phyloP scores from a whole-genome alignment of 2,329 filamentous ascomycete genomes.

The Alternaria triticimaculans region DNA sequence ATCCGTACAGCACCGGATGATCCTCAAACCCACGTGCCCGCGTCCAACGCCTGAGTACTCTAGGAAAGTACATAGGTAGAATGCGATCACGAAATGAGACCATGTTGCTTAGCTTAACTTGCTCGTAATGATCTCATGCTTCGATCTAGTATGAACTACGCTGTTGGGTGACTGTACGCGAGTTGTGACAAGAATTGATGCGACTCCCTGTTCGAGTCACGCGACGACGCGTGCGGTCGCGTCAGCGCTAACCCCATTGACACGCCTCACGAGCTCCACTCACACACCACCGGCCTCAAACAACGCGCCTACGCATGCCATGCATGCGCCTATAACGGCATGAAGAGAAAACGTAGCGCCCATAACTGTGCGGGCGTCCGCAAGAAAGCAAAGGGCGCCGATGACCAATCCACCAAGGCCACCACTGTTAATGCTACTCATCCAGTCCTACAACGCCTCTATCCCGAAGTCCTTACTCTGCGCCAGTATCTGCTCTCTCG shows the following conservation, averaged over 20 bases:
- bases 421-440: conserved; percentile 55
- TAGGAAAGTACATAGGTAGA: not conserved
- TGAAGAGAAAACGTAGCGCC: conserved; percentile 39
- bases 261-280: not conserved
- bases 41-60: not conserved
- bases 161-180: not conserved
- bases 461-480: conserved; percentile 69
- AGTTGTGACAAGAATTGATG: not conserved
- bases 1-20: not conserved
- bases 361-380: conserved; percentile 23
- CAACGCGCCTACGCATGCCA: not conserved
- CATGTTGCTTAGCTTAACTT: not conserved
- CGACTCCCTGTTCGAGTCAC: not conserved
- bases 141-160: not conserved
- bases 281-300: not conserved
- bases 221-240: conserved; percentile 1
- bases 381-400: conserved; percentile 32
- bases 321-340: not conserved
- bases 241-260: not conserved
- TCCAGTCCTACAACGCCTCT: conserved; percentile 73
- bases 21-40: not conserved
- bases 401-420: conserved; percentile 44
- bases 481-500: conserved; percentile 72
- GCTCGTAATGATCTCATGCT: not conserved
- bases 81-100: not conserved